These are phyloP conservation scores for Eucalyptus globulus DNA, from an alignment of 345 rosid genomes.

Conservation along the genomic window DNA sequence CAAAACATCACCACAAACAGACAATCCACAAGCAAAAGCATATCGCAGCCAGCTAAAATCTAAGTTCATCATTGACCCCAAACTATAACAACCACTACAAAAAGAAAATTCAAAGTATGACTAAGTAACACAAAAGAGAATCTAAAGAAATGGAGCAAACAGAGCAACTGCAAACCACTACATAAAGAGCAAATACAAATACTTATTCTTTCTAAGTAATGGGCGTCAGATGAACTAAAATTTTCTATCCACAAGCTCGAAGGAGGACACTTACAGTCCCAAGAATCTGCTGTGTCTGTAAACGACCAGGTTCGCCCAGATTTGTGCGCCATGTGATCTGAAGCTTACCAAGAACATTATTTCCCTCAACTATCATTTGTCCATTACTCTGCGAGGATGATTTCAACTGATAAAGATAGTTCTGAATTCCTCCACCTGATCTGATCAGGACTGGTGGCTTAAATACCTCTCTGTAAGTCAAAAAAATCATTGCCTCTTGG, in stretches of 20 bases:
- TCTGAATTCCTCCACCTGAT: conserved; percentile 85
- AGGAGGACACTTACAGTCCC: conserved; percentile 49
- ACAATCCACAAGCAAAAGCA: background rate
- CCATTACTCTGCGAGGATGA: conserved; percentile 30
- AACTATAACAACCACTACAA: background rate
- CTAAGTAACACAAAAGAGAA: background rate
- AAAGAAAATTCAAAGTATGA: background rate
- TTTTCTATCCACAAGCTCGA: background rate
- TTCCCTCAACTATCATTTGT: conserved; percentile 46
- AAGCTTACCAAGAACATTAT: conserved; percentile 84
- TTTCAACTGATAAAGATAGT: conserved; percentile 68
- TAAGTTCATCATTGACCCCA: background rate
- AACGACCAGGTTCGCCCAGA: conserved; percentile 96
- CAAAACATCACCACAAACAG: background rate
- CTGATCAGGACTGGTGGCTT: conserved; percentile 69
- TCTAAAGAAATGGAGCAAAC: background rate
- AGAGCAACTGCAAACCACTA: background rate
- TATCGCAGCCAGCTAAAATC: background rate
- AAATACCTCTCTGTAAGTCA: conserved; percentile 43
- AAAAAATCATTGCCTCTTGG: background rate
- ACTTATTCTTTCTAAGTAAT: background rate
- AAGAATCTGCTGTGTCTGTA: conserved; percentile 96
- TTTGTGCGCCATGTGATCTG: conserved; percentile 97
- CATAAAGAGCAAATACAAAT: background rate
- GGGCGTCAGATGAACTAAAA: background rate